phyloP scores from a whole-genome alignment of 1,139 yeast genomes.

The Lizanozyma gosingica region DNA sequence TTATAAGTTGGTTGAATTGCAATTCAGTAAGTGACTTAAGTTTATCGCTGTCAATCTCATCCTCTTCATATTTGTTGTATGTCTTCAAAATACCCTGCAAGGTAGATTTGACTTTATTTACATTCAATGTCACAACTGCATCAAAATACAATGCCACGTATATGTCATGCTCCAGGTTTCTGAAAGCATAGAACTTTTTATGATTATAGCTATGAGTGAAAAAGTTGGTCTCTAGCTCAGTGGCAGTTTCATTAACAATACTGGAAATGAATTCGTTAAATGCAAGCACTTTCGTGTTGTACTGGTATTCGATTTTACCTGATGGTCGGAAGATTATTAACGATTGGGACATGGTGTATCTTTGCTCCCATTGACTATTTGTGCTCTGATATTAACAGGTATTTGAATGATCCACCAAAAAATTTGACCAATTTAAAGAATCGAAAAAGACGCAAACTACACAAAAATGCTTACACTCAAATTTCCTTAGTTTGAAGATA shows the following conservation, averaged over 20 bases:
- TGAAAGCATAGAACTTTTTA: conserved; percentile 28
- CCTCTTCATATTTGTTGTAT: conserved; percentile 21
- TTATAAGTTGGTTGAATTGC: conserved; percentile 31
- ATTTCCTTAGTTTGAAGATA: too few species aligned
- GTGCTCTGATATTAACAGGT: too few species aligned
- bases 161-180: conserved; percentile 13
- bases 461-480: too few species aligned
- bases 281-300: conserved; percentile 28
- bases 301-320: conserved; percentile 31
- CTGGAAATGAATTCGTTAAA: conserved; percentile 33
- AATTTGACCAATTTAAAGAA: too few species aligned
- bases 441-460: too few species aligned
- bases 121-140: conserved; percentile 31
- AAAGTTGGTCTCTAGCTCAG: conserved; percentile 25
- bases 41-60: conserved; percentile 11
- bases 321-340: conserved; percentile 30
- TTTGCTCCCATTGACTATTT: too few species aligned
- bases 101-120: conserved; percentile 28
- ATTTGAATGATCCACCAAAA: too few species aligned
- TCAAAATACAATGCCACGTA: conserved; percentile 36
- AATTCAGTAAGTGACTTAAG: conserved; percentile 28
- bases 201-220: conserved; percentile 24
- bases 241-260: conserved; percentile 28
- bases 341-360: conserved; percentile 4
- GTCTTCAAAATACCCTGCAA: conserved; percentile 29